Evolutionary conservation across 2,329 filamentous ascomycete species (phyloP), one percentile per base, ranked within the genome.

Genomic region (Blastomyces emzantsi): DNA sequence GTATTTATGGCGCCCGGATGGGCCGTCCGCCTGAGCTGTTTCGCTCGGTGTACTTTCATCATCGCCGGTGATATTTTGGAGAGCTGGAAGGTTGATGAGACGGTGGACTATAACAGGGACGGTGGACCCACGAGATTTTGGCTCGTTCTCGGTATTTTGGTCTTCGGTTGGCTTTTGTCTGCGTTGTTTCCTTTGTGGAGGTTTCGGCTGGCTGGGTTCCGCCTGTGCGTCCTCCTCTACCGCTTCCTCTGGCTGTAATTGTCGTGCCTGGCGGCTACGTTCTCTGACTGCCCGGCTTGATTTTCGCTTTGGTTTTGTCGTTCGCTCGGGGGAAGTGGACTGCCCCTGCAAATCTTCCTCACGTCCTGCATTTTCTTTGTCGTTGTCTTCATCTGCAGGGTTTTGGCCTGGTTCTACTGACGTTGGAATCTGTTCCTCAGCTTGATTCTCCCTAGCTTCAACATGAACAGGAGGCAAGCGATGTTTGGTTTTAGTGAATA

Each of bases 81-180:
- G 68, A 3, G 72, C 71, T 59, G 69, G 66, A 66, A 70, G 71
- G 62, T 77, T 76, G 8, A 70, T 68, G 52, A 78, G 72, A 28
- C 76, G 76, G 61, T 78, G 75, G n/a, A 78, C 74, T 4, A 73
- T 76, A 45, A 78, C 73, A 25, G 76, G 73, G 3, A 78, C 74
- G 0, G 75, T 76, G 63, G 75, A 73, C 17, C 73, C 74, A 17
- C 74, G 72, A 41, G 60, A 49, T 63, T 56, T 33, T 51, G 22
- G 54, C 45, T 62, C 41, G 15, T 11, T 25, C 17, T 47, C n/a
- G 9, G 39, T 15, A 28, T 28, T 52, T 52, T 49, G 30, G 6
- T 60, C 19, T 33, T 62, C 63, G 1, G 59, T 4, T 63, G 49
- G 33, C 58, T 58, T 63, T 60, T 2, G 22, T 58, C 45, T 61